Evolutionary conservation across 192 early-diverging fungal species (phyloP), one percentile per base, ranked within the genome.

Genomic region (Linnemannia hyalina): DNA sequence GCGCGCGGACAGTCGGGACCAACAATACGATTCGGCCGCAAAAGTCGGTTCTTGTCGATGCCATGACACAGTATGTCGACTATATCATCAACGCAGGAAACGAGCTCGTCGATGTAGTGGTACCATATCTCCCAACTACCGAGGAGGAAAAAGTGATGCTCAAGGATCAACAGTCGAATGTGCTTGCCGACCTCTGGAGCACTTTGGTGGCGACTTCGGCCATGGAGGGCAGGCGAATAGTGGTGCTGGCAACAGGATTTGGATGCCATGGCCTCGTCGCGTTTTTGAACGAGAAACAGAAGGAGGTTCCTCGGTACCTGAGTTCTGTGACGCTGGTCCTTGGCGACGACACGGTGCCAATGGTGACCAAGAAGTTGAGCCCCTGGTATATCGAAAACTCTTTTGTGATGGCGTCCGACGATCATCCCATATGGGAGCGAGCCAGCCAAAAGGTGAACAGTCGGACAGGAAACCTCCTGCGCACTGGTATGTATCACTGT

Each of bases 261-360:
- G 89, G 89, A 4, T 90, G 89, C 68, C 80, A 81, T 47, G 84
- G 80, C 20, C 22, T 90, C 71, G 74, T 80, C 1, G 63, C 81
- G 29, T 80, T 88, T 38, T 83, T 90, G 76, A 88, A 85, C 41
- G 86, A 88, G 36, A 60, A 87, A 41, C 86, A 89, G 41, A 82
- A 80, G 22, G 75, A 81, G 9, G 75, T 89, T 15, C 42, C 69
- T 20, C 74, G 77, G 42, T 82, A 89, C 52, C 77, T 89, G 8
- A 71, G 71, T 9, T 89, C 80, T 26, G 80, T 81, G 7, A 78
- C 82, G 9, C 38, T 89, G 80, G 79, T 89, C 16, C 81, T 85
- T 42, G 79, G 84, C 0, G 81, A 82, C 42, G 80, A 83, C 18
- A 38, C 73, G 8, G 42, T 89, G 26, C 88, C 88, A 20, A 83